Evolutionary conservation across 352 stramenopile species (phyloP), one percentile per base, ranked within the genome.

Genomic region (Globisporangium cylindrosporum): DNA sequence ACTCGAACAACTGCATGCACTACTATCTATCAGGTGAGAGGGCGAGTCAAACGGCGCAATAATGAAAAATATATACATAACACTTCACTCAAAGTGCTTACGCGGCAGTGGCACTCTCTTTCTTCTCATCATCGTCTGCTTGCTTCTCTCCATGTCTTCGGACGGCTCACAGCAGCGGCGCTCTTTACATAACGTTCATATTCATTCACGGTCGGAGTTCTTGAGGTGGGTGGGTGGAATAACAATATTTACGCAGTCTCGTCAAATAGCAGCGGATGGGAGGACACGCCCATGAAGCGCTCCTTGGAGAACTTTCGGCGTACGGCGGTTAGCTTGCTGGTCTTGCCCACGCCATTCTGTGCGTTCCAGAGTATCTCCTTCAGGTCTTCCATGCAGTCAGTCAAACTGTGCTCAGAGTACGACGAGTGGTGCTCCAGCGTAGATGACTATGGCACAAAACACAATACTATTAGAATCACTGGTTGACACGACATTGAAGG

Each of bases 281-380:
- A 73, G n/a, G 84, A 77, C 27, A 95, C 88, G 73, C 70, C 69
- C 80, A 90, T 84, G 64, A 88, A 95, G 67, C 84, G 81, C 62
- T 94, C 83, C 69, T 93, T 95, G 68, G 79, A 75, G 67, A 96
- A 97, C 73, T 97, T 97, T 34, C 90, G 86, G 24, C 80, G 86
- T 49, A 89, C 89, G 55, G 90, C 89, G 24, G 83, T 83, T 56
- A 97, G 76, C 66, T 95, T 92, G 75, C 80, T 84, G 46, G 79
- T 83, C 66, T 92, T 92, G 57, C 84, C 81, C 24, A 94, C 72
- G 15, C 76, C 75, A 51, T 89, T 86, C 54, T 82, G 75, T 25
- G 81, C 79, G 65, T 91, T 94, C 77, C 86, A 90, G 27, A 95
- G 66, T 62, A 96, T 86, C 49, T 95, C 83, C 60, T 91, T 90